phyloP scores from a whole-genome alignment of 805 yeast genomes.

The Danielozyma ontarioensis region DNA sequence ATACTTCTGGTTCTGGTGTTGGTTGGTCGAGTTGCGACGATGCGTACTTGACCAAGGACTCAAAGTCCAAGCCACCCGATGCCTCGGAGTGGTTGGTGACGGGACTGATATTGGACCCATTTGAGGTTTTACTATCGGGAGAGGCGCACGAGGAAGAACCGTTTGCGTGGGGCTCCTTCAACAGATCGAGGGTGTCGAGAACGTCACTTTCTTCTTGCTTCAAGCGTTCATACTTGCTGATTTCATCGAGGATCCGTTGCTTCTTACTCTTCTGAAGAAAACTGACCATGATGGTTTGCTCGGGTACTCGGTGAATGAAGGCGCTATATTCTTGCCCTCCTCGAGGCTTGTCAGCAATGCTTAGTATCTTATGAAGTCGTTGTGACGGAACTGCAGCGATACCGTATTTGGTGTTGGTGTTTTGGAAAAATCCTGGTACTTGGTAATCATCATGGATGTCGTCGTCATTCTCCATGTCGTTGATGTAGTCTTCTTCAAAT shows the following conservation, averaged over 20 bases:
- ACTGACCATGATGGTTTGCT: slow-evolving; percentile 61
- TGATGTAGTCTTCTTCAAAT: slow-evolving; percentile 32
- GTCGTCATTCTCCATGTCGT: slow-evolving; percentile 15
- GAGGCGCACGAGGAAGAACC: slow-evolving; percentile 1
- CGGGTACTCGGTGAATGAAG: slow-evolving; percentile 61
- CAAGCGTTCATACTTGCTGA: slow-evolving; percentile 20
- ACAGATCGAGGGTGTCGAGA: slow-evolving; percentile 20
- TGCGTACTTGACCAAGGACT: slow-evolving; percentile 9
- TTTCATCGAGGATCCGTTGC: slow-evolving; percentile 13
- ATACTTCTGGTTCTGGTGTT: not conserved
- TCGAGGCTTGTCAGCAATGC: slow-evolving; percentile 7
- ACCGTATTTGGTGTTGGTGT: slow-evolving; percentile 26
- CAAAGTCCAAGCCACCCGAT: slow-evolving; percentile 2
- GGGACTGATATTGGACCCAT: slow-evolving; percentile 7
- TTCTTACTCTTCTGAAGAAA: slow-evolving; percentile 38
- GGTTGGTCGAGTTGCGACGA: not conserved
- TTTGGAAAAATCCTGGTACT: slow-evolving; percentile 31
- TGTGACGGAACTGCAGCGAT: slow-evolving; percentile 24
- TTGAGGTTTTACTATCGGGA: slow-evolving; percentile 5
- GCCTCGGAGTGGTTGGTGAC: slow-evolving; percentile 1
- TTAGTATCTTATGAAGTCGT: slow-evolving; percentile 7
- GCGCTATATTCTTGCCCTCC: slow-evolving; percentile 25
- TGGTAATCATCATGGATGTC: slow-evolving; percentile 15
- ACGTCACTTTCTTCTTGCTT: slow-evolving; percentile 13
- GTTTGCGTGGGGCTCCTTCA: slow-evolving; percentile 14